These are phyloP conservation scores for Dictyostelium citrinum DNA, from an alignment of 78 protist genomes.

Conservation along the genomic window DNA sequence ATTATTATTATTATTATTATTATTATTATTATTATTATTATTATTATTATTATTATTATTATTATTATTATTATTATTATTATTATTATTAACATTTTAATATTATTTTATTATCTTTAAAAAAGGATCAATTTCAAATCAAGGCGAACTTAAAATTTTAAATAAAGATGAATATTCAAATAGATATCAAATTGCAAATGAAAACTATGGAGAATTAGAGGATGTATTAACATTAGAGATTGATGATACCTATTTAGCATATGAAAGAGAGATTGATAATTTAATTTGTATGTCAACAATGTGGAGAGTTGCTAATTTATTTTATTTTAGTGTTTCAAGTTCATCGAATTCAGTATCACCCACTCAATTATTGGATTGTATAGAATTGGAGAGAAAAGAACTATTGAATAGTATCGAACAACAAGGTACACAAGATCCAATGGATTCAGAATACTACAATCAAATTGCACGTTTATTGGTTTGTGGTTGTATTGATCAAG, in stretches of 20 bases:
- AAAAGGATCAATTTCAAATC: neutral
- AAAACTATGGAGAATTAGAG: neutral
- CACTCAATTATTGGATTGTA: conserved; percentile 33
- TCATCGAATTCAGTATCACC: conserved; percentile 15
- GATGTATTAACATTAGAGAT: neutral
- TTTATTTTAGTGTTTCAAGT: conserved; percentile 10
- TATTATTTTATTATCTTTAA: neutral
- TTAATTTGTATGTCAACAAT: neutral
- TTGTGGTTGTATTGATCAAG: conserved; percentile 54
- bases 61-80: neutral
- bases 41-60: no score
- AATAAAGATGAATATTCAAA: neutral
- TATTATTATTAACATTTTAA: neutral
- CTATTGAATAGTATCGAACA: neutral
- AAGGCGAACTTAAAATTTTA: neutral
- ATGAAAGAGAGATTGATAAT: neutral
- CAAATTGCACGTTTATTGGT: conserved; percentile 6
- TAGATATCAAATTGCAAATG: neutral
- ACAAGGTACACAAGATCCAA: neutral
- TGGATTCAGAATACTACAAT: neutral
- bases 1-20: neutral
- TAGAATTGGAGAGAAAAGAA: conserved; percentile 1
- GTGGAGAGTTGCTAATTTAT: conserved; percentile 57
- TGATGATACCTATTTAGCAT: neutral
- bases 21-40: neutral